Evolutionary conservation across 257 asterid genomes (phyloP), one percentile per base, ranked within the genome.

Genomic region (Solanum piurae): DNA sequence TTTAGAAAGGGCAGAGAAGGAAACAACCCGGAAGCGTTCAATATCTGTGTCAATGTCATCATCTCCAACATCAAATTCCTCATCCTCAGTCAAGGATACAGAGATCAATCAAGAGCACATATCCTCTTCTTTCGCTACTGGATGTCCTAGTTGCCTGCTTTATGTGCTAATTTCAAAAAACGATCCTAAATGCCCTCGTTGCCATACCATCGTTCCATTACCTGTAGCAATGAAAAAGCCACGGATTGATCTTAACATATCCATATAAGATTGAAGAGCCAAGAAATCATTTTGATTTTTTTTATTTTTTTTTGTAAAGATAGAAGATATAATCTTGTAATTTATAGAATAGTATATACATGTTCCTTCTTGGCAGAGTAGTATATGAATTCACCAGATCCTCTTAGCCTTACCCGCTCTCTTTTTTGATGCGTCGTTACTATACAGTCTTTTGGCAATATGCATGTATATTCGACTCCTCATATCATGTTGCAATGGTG

Each of bases 171-270:
- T 95, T 62, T 88, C 95, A 0, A 90, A 49, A 83, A 88, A 55
- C 82, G 88, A 93, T 25, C 99, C 98, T 0, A 91, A 60, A 83
- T 96, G 99, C 91, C 99, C 99, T 9, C 89, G 98, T 2, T 96
- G 99, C 89, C 89, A 87, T 66, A 52, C 88, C 2, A 40, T 90
- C 7, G 95, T 96, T 23, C 97, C 98, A 3, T 84, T 89, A 75
- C 96, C 98, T 1, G 62, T 80, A 40, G 66, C 90, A 3, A 88
- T 89, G 88, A 96, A 93, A 92, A 96, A 93, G 75, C 98, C 97
- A 64, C 89, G 96, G 29, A 92, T 96, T 34, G 98, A 96, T 83
- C 97, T 96, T 49, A 96, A 96, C 86, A 92, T 93, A 29, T 91
- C 96, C 13, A 91, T 93, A 74, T 96, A 94, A 42, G 84, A 86